Evolutionary conservation across 768 basidiomycete species (phyloP).

Genomic region (Leccinum boreale): DNA sequence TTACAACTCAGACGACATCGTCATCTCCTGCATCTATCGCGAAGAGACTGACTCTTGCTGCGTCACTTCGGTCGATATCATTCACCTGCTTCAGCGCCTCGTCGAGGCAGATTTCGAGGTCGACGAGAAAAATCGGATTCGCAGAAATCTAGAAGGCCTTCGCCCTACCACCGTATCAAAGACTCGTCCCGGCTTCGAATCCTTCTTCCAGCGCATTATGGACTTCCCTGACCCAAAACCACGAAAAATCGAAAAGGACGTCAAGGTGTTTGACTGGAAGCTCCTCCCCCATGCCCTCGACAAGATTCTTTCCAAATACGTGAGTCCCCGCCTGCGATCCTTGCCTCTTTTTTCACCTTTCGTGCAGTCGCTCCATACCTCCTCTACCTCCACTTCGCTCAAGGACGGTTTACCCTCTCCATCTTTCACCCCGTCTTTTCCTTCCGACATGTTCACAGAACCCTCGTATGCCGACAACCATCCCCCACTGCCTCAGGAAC

Average conservation of each 20-base stretch:
- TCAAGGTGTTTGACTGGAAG: slow-evolving; percentile 83
- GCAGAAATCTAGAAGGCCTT: slow-evolving; percentile 92
- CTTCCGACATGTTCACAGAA: not conserved
- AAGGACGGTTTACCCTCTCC: slow-evolving; percentile 26
- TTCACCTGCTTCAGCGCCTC: slow-evolving; percentile 82
- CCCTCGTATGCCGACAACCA: slow-evolving; percentile 8
- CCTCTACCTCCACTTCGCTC: slow-evolving; percentile 29
- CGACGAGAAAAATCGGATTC: slow-evolving; percentile 95
- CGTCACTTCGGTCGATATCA: slow-evolving; percentile 94
- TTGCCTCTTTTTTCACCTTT: slow-evolving; percentile 1
- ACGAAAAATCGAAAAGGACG: slow-evolving; percentile 95
- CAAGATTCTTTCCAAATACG: slow-evolving; percentile 84
- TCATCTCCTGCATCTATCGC: slow-evolving; percentile 94
- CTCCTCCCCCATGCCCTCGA: slow-evolving; percentile 68
- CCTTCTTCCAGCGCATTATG: slow-evolving; percentile 97
- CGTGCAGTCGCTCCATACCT: slow-evolving; percentile 46
- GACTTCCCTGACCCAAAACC: slow-evolving; percentile 92
- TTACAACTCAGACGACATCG: slow-evolving; percentile 69
- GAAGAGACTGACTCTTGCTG: slow-evolving; percentile 74
- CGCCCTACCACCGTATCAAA: slow-evolving; percentile 89
- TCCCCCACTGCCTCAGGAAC: slow-evolving; percentile 9
- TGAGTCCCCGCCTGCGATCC: slow-evolving; percentile 35
- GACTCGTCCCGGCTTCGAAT: slow-evolving; percentile 70
- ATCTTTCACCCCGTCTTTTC: slow-evolving; percentile 29
- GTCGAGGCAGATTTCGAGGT: slow-evolving; percentile 77